phyloP scores from a whole-genome alignment of 805 yeast genomes.

The Ogataea naganishii region DNA sequence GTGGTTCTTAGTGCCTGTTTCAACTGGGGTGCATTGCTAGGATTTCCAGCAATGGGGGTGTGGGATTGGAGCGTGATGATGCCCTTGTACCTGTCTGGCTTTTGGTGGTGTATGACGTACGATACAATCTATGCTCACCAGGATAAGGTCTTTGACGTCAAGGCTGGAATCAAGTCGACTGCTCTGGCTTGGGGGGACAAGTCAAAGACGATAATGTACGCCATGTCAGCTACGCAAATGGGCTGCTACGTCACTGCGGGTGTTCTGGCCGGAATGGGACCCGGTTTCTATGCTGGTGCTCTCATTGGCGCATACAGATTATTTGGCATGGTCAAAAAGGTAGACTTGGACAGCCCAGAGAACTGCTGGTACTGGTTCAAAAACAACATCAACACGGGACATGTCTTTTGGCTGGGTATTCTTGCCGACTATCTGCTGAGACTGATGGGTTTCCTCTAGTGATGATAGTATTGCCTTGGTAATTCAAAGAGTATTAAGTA shows the following conservation, averaged over 20 bases:
- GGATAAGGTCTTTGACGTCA: slow-evolving; percentile 79
- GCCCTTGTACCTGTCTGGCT: slow-evolving; percentile 69
- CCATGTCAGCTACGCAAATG: slow-evolving; percentile 60
- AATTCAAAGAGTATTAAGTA: too few species aligned
- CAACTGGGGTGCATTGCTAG: slow-evolving; percentile 90
- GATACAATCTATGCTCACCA: slow-evolving; percentile 98
- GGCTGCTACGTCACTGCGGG: slow-evolving; percentile 63
- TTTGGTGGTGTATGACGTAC: slow-evolving; percentile 90
- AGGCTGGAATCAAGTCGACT: slow-evolving; percentile 90
- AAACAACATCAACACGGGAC: slow-evolving; percentile 70
- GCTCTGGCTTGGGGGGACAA: slow-evolving; percentile 90
- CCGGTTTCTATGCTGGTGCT: slow-evolving; percentile 66
- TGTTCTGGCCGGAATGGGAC: slow-evolving; percentile 70
- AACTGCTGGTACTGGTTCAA: slow-evolving; percentile 80
- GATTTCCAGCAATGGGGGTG: slow-evolving; percentile 94
- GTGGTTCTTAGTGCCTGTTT: slow-evolving; percentile 71
- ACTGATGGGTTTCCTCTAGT: slow-evolving; percentile 34
- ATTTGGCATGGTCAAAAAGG: slow-evolving; percentile 57
- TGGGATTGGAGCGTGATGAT: slow-evolving; percentile 69
- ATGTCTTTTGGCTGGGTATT: slow-evolving; percentile 58
- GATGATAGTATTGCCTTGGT: too few species aligned
- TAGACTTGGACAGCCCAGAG: slow-evolving; percentile 69
- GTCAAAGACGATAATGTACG: slow-evolving; percentile 61
- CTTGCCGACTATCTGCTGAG: slow-evolving; percentile 53
- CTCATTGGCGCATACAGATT: slow-evolving; percentile 63